phyloP scores from a whole-genome alignment of 2,329 filamentous ascomycete species.

The Nemania sp. region DNA sequence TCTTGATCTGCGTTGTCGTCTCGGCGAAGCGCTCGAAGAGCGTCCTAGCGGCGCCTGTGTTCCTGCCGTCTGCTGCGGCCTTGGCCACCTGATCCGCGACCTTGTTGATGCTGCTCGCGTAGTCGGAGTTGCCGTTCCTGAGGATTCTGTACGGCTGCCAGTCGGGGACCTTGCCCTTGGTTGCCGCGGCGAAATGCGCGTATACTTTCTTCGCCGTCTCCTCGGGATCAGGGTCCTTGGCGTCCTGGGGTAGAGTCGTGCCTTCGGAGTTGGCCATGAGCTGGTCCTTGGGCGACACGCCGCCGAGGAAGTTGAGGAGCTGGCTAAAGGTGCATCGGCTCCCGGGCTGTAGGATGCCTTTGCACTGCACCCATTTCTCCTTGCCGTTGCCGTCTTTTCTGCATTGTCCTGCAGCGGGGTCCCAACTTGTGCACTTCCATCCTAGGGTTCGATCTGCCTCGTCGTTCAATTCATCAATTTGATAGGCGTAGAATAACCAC shows the following conservation, averaged over 20 bases:
- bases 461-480: slow-evolving; percentile 5
- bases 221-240: neutral
- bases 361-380: neutral
- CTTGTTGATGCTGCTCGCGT: neutral
- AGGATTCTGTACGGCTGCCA: neutral
- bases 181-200: neutral
- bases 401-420: neutral
- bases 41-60: neutral
- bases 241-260: neutral
- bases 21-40: neutral
- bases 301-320: neutral
- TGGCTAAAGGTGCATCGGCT: slow-evolving; percentile 1
- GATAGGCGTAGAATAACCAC: slow-evolving; percentile 11
- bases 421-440: slow-evolving; percentile 3
- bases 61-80: neutral
- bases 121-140: neutral
- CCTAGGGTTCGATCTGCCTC: neutral
- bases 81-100: neutral
- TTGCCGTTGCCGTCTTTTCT: neutral
- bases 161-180: neutral
- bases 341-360: neutral
- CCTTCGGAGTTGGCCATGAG: neutral
- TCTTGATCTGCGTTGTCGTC: neutral
- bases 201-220: neutral
- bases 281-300: neutral